These are phyloP conservation scores for Dendrostoma leiphaemia DNA, from an alignment of 2,329 filamentous ascomycete genomes.

Conservation along the genomic window DNA sequence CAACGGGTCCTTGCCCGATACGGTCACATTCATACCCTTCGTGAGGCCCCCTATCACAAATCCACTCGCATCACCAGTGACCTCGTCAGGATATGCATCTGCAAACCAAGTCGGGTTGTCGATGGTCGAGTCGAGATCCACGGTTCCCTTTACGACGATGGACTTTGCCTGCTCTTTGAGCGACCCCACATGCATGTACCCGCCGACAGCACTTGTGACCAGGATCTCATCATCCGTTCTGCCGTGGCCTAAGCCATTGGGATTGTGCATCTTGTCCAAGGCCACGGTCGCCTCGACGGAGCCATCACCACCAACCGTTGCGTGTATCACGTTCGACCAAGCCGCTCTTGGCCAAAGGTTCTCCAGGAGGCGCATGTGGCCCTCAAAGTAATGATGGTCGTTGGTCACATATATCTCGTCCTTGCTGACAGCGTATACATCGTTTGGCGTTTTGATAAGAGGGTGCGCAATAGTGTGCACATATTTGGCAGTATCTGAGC, in stretches of 20 bases:
- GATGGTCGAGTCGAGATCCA: slow-evolving; percentile 43
- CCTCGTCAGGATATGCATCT: slow-evolving; percentile 46
- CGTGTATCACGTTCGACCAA: slow-evolving; percentile 15
- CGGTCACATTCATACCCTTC: slow-evolving; percentile 35
- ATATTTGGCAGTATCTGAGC: slow-evolving; percentile 6
- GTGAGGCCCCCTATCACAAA: slow-evolving; percentile 50
- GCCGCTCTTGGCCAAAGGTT: slow-evolving; percentile 1
- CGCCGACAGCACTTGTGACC: slow-evolving; percentile 8
- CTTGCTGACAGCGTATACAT: slow-evolving; percentile 10
- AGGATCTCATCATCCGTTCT: slow-evolving; percentile 11
- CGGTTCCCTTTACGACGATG: slow-evolving; percentile 39
- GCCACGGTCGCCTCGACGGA: slow-evolving; percentile 9
- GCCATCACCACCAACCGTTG: neutral
- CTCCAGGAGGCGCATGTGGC: slow-evolving; percentile 7
- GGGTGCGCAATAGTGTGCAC: slow-evolving; percentile 16
- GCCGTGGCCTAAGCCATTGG: slow-evolving; percentile 16
- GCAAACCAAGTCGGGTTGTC: slow-evolving; percentile 60
- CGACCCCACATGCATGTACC: slow-evolving; percentile 4
- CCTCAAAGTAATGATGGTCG: slow-evolving; percentile 16
- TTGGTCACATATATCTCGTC: slow-evolving; percentile 15
- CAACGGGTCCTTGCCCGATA: slow-evolving; percentile 29
- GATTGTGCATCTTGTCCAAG: slow-evolving; percentile 10
- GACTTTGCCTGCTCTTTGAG: slow-evolving; percentile 13
- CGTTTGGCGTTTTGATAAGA: slow-evolving; percentile 17
- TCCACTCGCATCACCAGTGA: slow-evolving; percentile 47